Base-by-base conservation (phyloP, 1,284 basidiomycete species). In the Kwoniella shivajii region DNA sequence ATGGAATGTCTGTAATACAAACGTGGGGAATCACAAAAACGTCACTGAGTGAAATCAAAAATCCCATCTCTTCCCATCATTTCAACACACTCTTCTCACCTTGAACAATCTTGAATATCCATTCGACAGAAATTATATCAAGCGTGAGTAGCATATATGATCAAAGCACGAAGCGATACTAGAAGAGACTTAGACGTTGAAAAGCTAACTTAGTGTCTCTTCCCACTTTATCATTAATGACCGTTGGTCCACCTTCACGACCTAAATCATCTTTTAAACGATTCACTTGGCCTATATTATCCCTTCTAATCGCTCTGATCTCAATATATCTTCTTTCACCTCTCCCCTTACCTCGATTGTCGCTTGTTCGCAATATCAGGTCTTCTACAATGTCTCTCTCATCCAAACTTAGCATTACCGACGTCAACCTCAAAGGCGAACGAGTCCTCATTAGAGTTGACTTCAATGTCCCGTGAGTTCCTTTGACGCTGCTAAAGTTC, bases 381-480 rank as follows among this genome's bases (percentile, higher is more conserved):
- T 20, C 31, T 43, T 43, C 42, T 70, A 83, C 79, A 78, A 97
- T 96, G 94, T 97, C 94, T 65, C 89, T 98, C 79, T 88, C 94
- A 37, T 92, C 88, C 82, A 98, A 95, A 79, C 85, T 95, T 68
- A 84, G 88, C 65, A 92, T 99, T 81, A 90, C 87, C 66, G 95
- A 98, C 81, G 82, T 94, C 75, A 86, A 89, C 71, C 87, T 98
- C 82, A 86, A 86, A 73, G 89, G 82, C 76, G 76, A 78, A 69
- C 89, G 90, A 67, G 93, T 98, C 73, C 88, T 97, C 71, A 92
- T 96, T 77, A 89, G 92, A 65, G 91, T 98, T 70, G 96, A 99
- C 84, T 99, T 99, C 83, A 99, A 99, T 81, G 95, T 99, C 66
- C 95, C 95, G 70, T 71, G 16, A 61, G 70, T 66, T 13, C 22